Evolutionary conservation across 352 stramenopile genomes (phyloP), one percentile per base, ranked within the genome.

Genomic region (Pythium vanterpoolii): DNA sequence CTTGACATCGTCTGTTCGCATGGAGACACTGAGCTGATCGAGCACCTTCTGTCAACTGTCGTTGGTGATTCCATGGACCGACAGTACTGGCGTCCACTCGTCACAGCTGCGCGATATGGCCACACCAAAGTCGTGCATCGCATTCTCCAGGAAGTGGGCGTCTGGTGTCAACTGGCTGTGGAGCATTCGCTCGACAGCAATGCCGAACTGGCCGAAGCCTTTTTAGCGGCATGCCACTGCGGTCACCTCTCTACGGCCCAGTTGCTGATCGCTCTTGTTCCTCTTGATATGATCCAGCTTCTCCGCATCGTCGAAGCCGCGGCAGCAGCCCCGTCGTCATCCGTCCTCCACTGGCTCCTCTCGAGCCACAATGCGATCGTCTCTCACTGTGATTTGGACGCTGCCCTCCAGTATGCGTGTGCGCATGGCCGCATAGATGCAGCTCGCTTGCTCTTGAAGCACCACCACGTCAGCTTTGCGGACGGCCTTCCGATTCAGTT

Each of bases 401-500:
- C 62, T 5, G 62, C 63, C 6, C 56, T 71, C 11, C 56, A 66
- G n/a, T 65, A 71, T 38, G 63, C 63, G 28, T 71, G 63, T 40
- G 56, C 56, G 1, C 49, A 71, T 24, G 63, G 63, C 14, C 63
- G 57, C 1, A 16, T 34, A 3, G 24, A 38, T 7, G 31, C 56
- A 16, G 57, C 45, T 8, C n/a, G 44, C 1, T 19, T 71, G 14
- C 26, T 71, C 1, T 26, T 71, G 14, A 14, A 1, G 10, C 36
- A 59, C 3, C 6, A 24, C 13, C 3, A 8, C 2, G 50, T 60
- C 10, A 21, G 23, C 4, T 64, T 66, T 16, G 24, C 51, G 5
- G 58, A 62, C 36, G 57, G 56, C 7, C 34, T 62, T 0, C 19
- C 56, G 2, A 51, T 66, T 18, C 63, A 65, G 16, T 71, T 65